phyloP scores from a whole-genome alignment of 2,329 filamentous ascomycete species.

The Huntiella omanensis region DNA sequence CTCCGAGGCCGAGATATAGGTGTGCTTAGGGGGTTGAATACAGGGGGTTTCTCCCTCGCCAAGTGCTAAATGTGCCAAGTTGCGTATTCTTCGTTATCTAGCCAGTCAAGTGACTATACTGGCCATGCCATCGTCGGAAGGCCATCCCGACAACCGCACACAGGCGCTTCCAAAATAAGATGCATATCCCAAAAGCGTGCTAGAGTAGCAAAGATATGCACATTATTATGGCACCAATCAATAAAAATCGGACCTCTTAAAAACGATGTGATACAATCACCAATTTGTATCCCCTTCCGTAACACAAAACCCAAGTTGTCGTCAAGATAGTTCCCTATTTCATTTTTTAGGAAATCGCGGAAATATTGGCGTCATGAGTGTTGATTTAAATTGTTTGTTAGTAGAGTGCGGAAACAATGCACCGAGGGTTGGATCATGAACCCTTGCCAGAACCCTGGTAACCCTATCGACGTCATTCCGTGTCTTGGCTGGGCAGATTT shows the following conservation, averaged over 20 bases:
- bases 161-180: not conserved
- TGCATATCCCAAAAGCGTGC: not conserved
- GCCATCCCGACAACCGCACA: not conserved
- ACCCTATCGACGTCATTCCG: too few species aligned
- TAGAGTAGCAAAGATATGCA: not conserved
- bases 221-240: not conserved
- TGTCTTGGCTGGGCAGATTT: too few species aligned
- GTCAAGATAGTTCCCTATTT: not conserved
- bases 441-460: too few species aligned
- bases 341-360: not conserved
- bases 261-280: too few species aligned
- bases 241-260: too few species aligned
- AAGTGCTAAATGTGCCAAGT: not conserved
- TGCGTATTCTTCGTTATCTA: not conserved
- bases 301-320: not conserved
- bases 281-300: not conserved
- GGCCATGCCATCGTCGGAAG: not conserved
- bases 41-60: not conserved
- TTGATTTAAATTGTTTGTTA: not conserved
- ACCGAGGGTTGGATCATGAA: too few species aligned
- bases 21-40: not conserved
- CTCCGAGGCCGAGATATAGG: not conserved
- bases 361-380: not conserved
- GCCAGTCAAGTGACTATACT: not conserved
- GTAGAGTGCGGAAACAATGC: too few species aligned